These are phyloP conservation scores for Tetrapyrgos nigripes DNA, from an alignment of 1,284 basidiomycete genomes.

Conservation along the genomic window DNA sequence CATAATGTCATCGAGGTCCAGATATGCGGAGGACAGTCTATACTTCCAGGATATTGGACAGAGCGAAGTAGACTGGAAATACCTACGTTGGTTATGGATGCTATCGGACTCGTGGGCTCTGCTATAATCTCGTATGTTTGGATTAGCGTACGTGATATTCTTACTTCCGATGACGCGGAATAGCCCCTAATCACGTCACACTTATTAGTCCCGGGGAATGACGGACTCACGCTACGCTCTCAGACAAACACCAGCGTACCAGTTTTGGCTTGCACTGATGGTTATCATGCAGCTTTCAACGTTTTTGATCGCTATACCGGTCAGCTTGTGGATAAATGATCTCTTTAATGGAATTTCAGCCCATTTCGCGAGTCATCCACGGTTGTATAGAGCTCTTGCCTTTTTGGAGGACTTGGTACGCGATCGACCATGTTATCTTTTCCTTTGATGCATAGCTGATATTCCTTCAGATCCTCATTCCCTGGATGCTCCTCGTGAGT, in stretches of 20 bases:
- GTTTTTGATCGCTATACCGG: not conserved
- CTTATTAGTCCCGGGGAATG: not conserved
- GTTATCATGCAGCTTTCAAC: not conserved
- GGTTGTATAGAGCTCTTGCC: not conserved
- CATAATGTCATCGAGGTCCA: not conserved
- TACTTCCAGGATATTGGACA: not conserved
- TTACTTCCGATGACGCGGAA: too few species aligned
- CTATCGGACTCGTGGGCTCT: not conserved
- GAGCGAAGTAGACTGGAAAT: not conserved
- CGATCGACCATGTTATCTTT: not conserved
- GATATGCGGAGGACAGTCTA: not conserved
- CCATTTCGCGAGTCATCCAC: not conserved
- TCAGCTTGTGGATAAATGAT: not conserved
- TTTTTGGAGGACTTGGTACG: not conserved
- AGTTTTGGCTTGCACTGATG: not conserved
- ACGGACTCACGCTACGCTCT: not conserved
- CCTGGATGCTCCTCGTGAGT: not conserved
- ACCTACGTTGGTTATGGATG: not conserved
- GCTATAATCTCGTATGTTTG: not conserved
- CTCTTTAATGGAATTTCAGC: not conserved
- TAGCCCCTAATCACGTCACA: not conserved
- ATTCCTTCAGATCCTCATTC: not conserved
- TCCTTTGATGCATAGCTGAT: not conserved
- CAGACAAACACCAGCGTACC: not conserved
- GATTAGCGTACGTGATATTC: not conserved